Evolutionary conservation across 306 rosid genomes (phyloP), one percentile per base, ranked within the genome.

Genomic region (Acmispon strigosus): DNA sequence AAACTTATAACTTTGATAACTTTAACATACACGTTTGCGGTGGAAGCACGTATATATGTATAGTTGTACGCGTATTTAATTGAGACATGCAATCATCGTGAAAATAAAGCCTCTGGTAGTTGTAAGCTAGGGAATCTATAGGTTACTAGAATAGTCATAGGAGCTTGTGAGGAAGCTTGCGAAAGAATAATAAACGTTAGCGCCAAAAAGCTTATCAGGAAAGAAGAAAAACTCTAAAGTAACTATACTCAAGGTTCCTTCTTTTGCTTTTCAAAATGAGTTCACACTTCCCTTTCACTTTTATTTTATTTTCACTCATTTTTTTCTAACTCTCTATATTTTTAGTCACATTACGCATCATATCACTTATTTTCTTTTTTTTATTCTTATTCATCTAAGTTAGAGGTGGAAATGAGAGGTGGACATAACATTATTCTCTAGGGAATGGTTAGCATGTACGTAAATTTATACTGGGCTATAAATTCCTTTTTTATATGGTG

Each of bases 61-160:
- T 22, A 3, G 24, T 22, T 3, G 32, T 2, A 27, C 32, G 32
- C 32, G 20, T 24, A 63, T 65, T 47, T 24, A 63, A 57, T 47
- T 64, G 69, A 34, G 74, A 13, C 11, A 15, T 42, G 47, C 20
- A 66, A 66, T 59, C 42, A 50, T 73, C 66, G 57, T 53, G 76
- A 63, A 69, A 59, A 76, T 61, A 76, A 76, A 76, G 68, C 27
- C 39, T 50, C 9, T n/a, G 37, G 66, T 69, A 69, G 62, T 62
- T 76, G 32, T 27, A 53, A 11, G 55, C 36, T 66, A 49, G 77
- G 67, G 84, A 77, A 84, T 79, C 73, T 67, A 43, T 81, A 79
- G 78, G 77, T 62, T 58, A 27, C 70, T 75, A 75, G 74, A 83
- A 72, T 79, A 45, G 79, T 57, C 79, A 13, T 62, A 70, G 73